Evolutionary conservation across 2,329 filamentous ascomycete species (phyloP).

Genomic region (Fusarium fracticaudum): DNA sequence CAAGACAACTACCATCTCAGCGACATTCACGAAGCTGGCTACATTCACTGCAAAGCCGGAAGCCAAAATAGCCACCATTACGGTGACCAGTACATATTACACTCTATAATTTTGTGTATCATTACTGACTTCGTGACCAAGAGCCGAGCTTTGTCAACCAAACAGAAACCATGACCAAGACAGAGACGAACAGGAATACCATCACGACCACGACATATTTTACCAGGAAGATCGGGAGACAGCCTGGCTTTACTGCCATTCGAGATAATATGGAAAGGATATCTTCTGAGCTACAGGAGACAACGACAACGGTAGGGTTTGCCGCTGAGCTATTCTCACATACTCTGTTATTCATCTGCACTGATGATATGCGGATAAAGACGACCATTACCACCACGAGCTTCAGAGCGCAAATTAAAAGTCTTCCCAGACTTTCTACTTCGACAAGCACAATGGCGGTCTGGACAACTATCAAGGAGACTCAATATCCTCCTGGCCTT

Average conservation of each 20-base stretch:
- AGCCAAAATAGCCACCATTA: neutral
- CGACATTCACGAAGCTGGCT: neutral
- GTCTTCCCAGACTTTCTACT: accelerated
- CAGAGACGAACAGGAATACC: accelerated
- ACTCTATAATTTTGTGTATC: accelerated
- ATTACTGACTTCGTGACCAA: accelerated
- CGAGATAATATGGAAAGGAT: neutral
- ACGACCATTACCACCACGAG: neutral
- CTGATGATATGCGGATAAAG: neutral
- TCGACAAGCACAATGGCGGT: accelerated
- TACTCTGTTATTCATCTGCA: neutral
- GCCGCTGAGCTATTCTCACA: neutral
- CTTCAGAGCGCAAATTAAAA: accelerated
- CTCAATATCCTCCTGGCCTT: accelerated
- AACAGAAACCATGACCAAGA: accelerated
- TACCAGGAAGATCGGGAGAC: neutral
- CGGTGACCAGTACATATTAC: neutral
- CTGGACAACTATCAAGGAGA: neutral
- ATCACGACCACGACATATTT: neutral
- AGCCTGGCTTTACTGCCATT: neutral
- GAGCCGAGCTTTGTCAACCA: accelerated
- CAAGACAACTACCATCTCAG: neutral
- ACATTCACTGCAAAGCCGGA: neutral
- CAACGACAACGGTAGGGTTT: neutral
- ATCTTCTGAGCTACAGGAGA: accelerated